Base-by-base conservation (phyloP, 176 grass and related monocot species). In the Lolium rigidum region DNA sequence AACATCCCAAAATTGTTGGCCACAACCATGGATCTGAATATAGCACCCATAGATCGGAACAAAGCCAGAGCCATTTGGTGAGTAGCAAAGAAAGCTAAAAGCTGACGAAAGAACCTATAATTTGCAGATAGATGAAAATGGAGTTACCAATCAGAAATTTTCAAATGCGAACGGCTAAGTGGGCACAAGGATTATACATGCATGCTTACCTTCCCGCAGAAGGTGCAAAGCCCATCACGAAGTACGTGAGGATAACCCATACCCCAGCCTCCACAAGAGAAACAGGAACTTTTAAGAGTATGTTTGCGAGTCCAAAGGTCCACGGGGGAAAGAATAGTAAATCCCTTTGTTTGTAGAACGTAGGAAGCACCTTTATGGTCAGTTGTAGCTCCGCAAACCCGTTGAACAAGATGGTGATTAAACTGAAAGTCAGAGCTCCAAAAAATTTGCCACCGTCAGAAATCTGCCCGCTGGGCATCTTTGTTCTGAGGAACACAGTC, bases 81-180 rank as follows among this genome's bases (percentile, higher is more conserved):
- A 49, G 89, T 84, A 26, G 84, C 78, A 4, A 92, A 85, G 67
- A 90, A 93, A 71, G 92, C 91, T 80, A 98, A 49, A 26, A 87
- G 92, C 74, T 93, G 93, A 21, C 93, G 80, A 80, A 98, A 95
- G 91, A 95, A 98, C 93, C 95, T 98, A 73, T 5, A 46, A 22
- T 7, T 25, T 77, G 57, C 13, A 88, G 11, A 84, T 46, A 69
- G 2, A 74, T 48, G 57, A 59, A 47, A 39, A 51, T 84, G 12
- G 70, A 78, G 67, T 39, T 62, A 54, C 57, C 22, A n/a, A 49
- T 74, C 26, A 7, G n/a, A 37, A 84, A 58, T 26, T 22, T 14
- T 12, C 26, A 59, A 55, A 74, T 63, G 44, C 3, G 78, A 60
- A 70, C 10, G 10, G 38, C 5, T 3, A 84, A 48, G 6, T 74